Conservation (phyloP, 1,139 yeast genomes). For the Pichia sp. region DNA sequence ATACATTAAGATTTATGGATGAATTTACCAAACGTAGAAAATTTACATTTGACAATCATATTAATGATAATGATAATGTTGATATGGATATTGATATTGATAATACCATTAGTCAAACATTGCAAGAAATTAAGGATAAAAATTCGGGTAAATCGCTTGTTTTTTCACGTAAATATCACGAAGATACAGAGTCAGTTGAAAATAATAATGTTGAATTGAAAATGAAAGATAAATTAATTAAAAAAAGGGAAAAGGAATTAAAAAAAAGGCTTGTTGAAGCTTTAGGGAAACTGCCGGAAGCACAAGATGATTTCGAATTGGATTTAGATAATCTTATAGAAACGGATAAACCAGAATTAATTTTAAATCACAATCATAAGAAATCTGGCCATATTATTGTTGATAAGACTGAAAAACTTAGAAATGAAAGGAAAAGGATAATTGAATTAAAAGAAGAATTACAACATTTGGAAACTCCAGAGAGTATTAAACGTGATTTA, state of each 20-base stretch:
- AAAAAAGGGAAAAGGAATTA: constrained; percentile 11
- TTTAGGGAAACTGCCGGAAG: constrained; percentile 43
- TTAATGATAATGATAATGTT: constrained; percentile 20
- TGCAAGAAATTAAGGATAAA: constrained; percentile 23
- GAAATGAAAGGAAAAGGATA: constrained; percentile 22
- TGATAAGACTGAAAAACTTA: constrained; percentile 13
- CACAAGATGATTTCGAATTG: constrained; percentile 55
- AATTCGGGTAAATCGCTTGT: constrained; percentile 22
- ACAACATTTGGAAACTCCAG: constrained; percentile 32
- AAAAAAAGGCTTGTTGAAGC: constrained; percentile 17
- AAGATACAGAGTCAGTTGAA: constrained; percentile 3
- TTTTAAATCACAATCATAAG: no score
- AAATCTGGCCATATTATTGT: neutral
- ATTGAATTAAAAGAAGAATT: constrained; percentile 25
- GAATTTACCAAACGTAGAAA: constrained; percentile 42
- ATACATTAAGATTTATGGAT: constrained; percentile 25
- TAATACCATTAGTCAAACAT: constrained; percentile 18
- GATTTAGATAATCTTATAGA: constrained; percentile 28
- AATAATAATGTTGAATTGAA: constrained; percentile 11
- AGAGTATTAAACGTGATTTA: constrained; percentile 44
- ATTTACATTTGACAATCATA: constrained; percentile 35
- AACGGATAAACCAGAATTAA: neutral
- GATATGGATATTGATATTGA: no score
- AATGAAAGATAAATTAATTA: constrained; percentile 2
- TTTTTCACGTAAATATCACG: constrained; percentile 16